Conservation (phyloP, 352 stramenopile genomes). For the Pythium apleroticum region DNA sequence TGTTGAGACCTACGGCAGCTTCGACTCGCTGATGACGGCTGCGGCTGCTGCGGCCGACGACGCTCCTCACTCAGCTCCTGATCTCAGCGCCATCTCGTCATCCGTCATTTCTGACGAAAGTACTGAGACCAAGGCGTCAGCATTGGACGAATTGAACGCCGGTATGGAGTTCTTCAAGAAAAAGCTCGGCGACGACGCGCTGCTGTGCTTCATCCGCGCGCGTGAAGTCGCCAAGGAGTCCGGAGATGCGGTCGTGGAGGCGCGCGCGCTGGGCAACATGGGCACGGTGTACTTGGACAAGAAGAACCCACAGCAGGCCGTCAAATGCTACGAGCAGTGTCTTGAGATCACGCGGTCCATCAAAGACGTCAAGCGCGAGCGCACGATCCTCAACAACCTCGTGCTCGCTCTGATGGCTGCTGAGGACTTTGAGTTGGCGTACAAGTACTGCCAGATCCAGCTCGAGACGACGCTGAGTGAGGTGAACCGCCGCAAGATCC, state of each 20-base stretch:
- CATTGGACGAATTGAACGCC: conserved; percentile 66
- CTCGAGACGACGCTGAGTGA: conserved; percentile 65
- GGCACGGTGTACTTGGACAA: conserved; percentile 78
- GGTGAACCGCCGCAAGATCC: conserved; percentile 77
- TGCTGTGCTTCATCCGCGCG: conserved; percentile 64
- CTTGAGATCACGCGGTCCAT: conserved; percentile 73
- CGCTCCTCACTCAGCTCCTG: conserved; percentile 7
- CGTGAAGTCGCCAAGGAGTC: conserved; percentile 49
- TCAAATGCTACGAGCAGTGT: conserved; percentile 76
- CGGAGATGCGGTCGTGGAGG: conserved; percentile 63
- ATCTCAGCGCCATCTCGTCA: not conserved
- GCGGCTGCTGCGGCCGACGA: not conserved
- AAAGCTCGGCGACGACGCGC: conserved; percentile 57
- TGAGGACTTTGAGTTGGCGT: conserved; percentile 54
- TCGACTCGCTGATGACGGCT: conserved; percentile 2
- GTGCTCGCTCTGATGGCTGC: conserved; percentile 71
- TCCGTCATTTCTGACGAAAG: not conserved
- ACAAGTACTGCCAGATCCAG: conserved; percentile 67
- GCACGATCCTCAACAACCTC: conserved; percentile 84
- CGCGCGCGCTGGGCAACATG: conserved; percentile 71
- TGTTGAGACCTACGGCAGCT: conserved; percentile 18
- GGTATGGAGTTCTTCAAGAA: conserved; percentile 81
- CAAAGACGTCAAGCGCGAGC: conserved; percentile 72
- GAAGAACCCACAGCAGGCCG: conserved; percentile 63
- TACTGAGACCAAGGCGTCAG: conserved; percentile 31